A percentile compares a stretch with the other conserved stretches of the same genome.
phyloP scores from a whole-genome alignment of 805 yeast species.

The Candida incommunis region DNA sequence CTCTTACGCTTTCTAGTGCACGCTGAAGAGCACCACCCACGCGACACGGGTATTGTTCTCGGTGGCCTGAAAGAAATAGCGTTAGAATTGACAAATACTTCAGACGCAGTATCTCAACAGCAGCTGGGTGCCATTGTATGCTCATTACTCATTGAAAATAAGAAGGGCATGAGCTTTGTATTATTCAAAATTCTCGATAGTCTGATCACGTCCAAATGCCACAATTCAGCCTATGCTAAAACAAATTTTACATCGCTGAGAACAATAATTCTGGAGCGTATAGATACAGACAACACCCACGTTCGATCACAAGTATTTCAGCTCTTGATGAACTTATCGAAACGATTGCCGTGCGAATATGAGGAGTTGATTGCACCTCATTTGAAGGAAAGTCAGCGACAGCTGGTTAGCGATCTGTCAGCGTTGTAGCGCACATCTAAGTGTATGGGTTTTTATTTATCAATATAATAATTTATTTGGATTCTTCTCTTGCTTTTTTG shows the following conservation, averaged over 20 bases:
- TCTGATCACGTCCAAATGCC: neutral
- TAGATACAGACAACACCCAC: neutral
- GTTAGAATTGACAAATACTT: neutral
- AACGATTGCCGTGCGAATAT: neutral
- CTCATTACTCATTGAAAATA: neutral
- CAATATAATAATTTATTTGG: slow-evolving; percentile 1
- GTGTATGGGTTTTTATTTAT: slow-evolving; percentile 1
- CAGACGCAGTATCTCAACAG: neutral
- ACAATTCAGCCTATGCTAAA: neutral
- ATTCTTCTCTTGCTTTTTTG: slow-evolving; percentile 18
- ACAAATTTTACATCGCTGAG: neutral
- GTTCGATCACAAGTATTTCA: neutral
- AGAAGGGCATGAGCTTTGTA: neutral
- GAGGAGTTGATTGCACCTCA: neutral
- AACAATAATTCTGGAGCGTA: neutral
- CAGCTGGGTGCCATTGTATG: neutral
- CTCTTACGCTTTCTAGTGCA: neutral
- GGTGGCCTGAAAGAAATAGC: neutral
- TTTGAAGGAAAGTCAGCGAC: neutral
- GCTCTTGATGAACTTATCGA: neutral
- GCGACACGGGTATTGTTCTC: neutral
- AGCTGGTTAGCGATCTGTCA: too few relatives aligned
- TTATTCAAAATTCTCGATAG: neutral
- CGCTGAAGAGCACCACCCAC: neutral
- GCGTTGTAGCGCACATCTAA: neutral